Evolutionary conservation across 2,329 filamentous ascomycete species (phyloP).

Genomic region (Phialophora expanda): DNA sequence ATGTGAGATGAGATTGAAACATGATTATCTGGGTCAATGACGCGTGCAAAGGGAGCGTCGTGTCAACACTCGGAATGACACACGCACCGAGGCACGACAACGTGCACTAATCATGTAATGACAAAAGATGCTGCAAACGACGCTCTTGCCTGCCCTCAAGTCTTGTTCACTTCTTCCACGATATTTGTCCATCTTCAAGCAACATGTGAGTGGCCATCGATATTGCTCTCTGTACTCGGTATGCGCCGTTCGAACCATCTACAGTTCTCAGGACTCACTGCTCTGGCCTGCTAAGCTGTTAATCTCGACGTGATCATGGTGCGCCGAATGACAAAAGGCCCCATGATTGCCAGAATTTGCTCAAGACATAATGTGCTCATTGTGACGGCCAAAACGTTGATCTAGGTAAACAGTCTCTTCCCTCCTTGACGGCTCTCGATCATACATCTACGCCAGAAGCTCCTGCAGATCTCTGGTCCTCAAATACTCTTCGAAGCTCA

Average conservation of each 20-base stretch:
- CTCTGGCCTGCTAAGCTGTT: background rate
- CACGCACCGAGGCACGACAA: too few relatives aligned
- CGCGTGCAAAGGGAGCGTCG: background rate
- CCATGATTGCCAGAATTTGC: too few relatives aligned
- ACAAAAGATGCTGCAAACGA: too few relatives aligned
- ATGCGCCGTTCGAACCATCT: background rate
- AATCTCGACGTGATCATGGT: background rate
- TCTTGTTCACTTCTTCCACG: too few relatives aligned
- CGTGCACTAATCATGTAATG: too few relatives aligned
- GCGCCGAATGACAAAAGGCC: too few relatives aligned
- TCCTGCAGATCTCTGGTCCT: conserved; percentile 19
- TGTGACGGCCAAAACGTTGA: too few relatives aligned
- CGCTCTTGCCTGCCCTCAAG: too few relatives aligned
- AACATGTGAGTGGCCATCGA: background rate
- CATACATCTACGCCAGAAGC: conserved; percentile 4
- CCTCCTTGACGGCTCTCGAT: background rate
- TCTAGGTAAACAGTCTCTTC: too few relatives aligned
- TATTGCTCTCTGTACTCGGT: background rate
- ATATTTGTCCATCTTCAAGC: background rate
- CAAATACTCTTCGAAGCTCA: conserved; percentile 24
- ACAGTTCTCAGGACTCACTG: background rate
- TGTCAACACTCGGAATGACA: too few relatives aligned
- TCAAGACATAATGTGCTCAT: background rate
- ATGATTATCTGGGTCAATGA: background rate
- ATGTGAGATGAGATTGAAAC: background rate